Base-by-base conservation (phyloP, 139 green algal species). In the Chlamydomonas eustigma region DNA sequence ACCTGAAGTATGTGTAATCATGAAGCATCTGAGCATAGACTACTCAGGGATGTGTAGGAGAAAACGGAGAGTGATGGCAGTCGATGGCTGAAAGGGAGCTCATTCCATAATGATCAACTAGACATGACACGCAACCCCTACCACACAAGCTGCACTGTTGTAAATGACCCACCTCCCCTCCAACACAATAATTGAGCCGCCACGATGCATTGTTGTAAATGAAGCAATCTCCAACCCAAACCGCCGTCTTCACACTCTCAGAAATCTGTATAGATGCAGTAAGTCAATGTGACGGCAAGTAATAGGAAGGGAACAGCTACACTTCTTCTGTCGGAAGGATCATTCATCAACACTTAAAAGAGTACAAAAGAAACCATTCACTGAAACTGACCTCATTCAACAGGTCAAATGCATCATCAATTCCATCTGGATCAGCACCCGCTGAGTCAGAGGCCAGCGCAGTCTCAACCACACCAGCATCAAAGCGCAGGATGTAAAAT, bases 111-210 rank as follows among this genome's bases (percentile, higher is more conserved):
- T n/a, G n/a, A n/a, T n/a, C n/a, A n/a, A n/a, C n/a, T n/a, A n/a
- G n/a, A n/a, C n/a, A n/a, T n/a, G n/a, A n/a, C n/a, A n/a, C n/a
- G n/a, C n/a, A n/a, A n/a, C n/a, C n/a, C n/a, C n/a, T n/a, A n/a
- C n/a, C n/a, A n/a, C n/a, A n/a, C n/a, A n/a, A n/a, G n/a, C n/a
- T n/a, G n/a, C n/a, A n/a, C n/a, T n/a, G n/a, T n/a, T n/a, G n/a
- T n/a, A n/a, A n/a, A n/a, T n/a, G 12, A 12, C 44, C 18, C 44
- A 58, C 83, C 86, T 99, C 96, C 2, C 96, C 94, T 51, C 96
- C 96, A 31, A 99, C 93, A 68, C 87, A 95, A 80, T 99, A 99
- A 86, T 97, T 97, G 64, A 99, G 88, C n/a, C 96, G 90, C 95
- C 92, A 97, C 0, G 91, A 86, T 0, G 88, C 84, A 85, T 98